Percentiles rank a stretch among this genome's conserved stretches.
Evolutionary conservation across 306 rosid genomes (phyloP).

Genomic region (Cajanus cajan): DNA sequence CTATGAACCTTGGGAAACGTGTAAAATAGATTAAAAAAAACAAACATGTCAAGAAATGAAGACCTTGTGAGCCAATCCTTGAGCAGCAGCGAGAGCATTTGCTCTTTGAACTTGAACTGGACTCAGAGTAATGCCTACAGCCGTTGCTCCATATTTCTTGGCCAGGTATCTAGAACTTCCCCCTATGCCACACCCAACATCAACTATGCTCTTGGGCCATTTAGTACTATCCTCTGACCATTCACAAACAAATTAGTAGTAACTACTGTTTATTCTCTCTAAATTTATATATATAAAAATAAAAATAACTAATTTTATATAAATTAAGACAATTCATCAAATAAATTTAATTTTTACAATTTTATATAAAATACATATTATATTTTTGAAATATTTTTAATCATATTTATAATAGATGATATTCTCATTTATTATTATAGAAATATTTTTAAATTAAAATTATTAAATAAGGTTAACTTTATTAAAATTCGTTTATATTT

Average conservation of each 20-base stretch:
- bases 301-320: no score
- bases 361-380: no score
- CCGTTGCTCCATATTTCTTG: constrained; percentile 54
- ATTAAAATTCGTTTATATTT: no score
- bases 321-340: no score
- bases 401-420: no score
- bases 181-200: constrained; percentile 95
- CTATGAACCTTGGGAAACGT: not conserved
- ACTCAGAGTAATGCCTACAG: constrained; percentile 74
- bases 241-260: not conserved
- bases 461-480: no score
- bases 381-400: no score
- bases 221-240: constrained; percentile 14
- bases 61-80: constrained; percentile 61
- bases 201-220: constrained; percentile 56
- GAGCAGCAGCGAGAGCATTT: constrained; percentile 67
- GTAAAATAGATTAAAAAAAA: not conserved
- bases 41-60: not conserved
- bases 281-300: no score
- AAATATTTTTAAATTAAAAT: no score
- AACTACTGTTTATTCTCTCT: no score
- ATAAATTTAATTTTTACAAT: no score
- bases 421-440: no score
- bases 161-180: constrained; percentile 86
- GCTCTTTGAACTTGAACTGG: constrained; percentile 88